A percentile compares a stretch with the other conserved stretches of the same genome.
These are phyloP conservation scores for Coemansia sp. DNA, from an alignment of 371 early-diverging fungal genomes.

Conservation along the genomic window DNA sequence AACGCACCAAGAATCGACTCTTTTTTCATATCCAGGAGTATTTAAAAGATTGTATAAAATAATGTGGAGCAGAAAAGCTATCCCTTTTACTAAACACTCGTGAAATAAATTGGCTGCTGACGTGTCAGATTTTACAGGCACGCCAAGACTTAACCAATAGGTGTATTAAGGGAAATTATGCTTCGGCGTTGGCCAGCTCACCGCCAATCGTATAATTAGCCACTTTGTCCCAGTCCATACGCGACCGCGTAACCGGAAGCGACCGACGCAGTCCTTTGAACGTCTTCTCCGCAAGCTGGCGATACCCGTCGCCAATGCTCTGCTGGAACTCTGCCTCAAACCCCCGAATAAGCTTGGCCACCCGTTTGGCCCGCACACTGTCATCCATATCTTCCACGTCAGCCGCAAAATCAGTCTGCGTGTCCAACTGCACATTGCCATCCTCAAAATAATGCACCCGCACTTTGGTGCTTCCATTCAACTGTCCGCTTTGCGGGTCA, in stretches of 20 bases:
- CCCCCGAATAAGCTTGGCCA: conserved; percentile 65
- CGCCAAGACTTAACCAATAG: no score
- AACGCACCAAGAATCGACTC: background rate
- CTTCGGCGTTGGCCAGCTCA: conserved; percentile 34
- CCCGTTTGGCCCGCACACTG: conserved; percentile 54
- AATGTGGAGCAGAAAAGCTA: background rate
- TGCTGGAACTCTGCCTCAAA: conserved; percentile 80
- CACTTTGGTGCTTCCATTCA: conserved; percentile 71
- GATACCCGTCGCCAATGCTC: conserved; percentile 79
- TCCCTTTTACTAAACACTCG: conserved; percentile 35
- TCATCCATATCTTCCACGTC: conserved; percentile 25
- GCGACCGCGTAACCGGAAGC: conserved; percentile 87
- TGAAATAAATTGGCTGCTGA: no score
- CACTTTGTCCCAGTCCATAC: conserved; percentile 87
- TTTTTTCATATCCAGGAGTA: background rate
- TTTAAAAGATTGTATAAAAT: background rate
- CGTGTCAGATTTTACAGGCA: no score
- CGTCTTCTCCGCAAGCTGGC: conserved; percentile 74
- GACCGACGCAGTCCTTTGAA: conserved; percentile 90
- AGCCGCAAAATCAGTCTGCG: conserved; percentile 64
- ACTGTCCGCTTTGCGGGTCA: conserved; percentile 56
- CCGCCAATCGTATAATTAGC: conserved; percentile 51
- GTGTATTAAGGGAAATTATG: background rate
- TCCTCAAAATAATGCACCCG: conserved; percentile 97
- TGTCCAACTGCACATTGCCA: conserved; percentile 93